Percentiles rank a stretch among this genome's conserved stretches.
These are phyloP conservation scores for Aspergillus tanneri DNA, from an alignment of 2,329 filamentous ascomycete genomes.

Conservation along the genomic window DNA sequence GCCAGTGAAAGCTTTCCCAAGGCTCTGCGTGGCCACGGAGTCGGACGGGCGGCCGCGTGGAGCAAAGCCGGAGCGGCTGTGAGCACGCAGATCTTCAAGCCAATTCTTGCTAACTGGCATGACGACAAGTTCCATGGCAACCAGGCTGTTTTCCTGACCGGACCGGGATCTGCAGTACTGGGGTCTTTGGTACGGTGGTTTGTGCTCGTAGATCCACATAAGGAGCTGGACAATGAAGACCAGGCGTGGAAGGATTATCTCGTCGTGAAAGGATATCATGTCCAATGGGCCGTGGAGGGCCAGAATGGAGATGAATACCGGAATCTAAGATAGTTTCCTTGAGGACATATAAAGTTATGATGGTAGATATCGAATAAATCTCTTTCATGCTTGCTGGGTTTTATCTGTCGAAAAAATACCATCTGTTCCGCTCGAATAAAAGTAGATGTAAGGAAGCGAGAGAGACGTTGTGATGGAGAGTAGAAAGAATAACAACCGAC, in stretches of 20 bases:
- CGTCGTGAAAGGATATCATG: slow-evolving; percentile 42
- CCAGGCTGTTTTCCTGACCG: slow-evolving; percentile 54
- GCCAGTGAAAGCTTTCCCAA: slow-evolving; percentile 53
- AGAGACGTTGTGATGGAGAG: too few species aligned
- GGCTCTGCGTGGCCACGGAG: slow-evolving; percentile 50
- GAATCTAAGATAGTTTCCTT: background rate
- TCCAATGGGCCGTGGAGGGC: slow-evolving; percentile 24
- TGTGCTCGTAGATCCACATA: slow-evolving; percentile 47
- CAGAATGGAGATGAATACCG: background rate
- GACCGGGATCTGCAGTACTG: slow-evolving; percentile 50
- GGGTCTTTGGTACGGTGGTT: slow-evolving; percentile 48
- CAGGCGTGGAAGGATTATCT: slow-evolving; percentile 48
- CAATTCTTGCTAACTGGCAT: slow-evolving; percentile 49
- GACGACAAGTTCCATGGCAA: slow-evolving; percentile 45
- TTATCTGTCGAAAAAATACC: too few species aligned
- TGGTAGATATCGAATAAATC: too few species aligned
- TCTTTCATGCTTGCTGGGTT: too few species aligned
- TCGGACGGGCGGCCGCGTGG: slow-evolving; percentile 50
- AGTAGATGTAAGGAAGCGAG: too few species aligned
- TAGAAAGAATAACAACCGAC: too few species aligned
- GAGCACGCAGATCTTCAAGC: slow-evolving; percentile 53
- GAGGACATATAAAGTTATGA: too few species aligned
- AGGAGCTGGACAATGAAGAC: slow-evolving; percentile 47
- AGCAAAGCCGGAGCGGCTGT: slow-evolving; percentile 54
- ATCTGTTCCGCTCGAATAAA: too few species aligned